Evolutionary conservation across 805 yeast genomes (phyloP).

Genomic region (Hanseniaspora lindneri): DNA sequence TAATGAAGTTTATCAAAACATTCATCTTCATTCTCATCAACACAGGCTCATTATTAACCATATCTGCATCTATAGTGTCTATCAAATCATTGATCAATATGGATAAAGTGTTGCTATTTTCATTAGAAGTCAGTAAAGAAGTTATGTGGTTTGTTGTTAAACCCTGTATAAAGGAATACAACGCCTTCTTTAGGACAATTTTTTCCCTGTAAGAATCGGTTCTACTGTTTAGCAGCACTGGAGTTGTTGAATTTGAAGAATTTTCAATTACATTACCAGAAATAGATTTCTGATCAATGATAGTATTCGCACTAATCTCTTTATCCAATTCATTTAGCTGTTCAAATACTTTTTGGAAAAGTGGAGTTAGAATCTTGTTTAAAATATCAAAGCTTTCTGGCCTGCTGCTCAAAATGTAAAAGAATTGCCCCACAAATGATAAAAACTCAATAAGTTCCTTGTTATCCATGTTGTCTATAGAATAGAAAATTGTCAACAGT

Average conservation of each 20-base stretch:
- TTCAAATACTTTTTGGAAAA: slow-evolving; percentile 50
- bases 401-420: slow-evolving; percentile 61
- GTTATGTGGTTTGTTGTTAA: slow-evolving; percentile 67
- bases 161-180: slow-evolving; percentile 55
- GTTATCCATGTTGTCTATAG: slow-evolving; percentile 39
- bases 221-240: slow-evolving; percentile 14
- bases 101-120: slow-evolving; percentile 51
- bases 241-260: background rate
- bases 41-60: slow-evolving; percentile 41
- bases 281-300: background rate
- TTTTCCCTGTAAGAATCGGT: slow-evolving; percentile 60
- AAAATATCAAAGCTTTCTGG: slow-evolving; percentile 60
- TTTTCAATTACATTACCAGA: too few relatives aligned
- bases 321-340: slow-evolving; percentile 36
- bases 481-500: slow-evolving; percentile 54
- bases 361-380: slow-evolving; percentile 62
- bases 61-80: slow-evolving; percentile 46
- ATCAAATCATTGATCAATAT: slow-evolving; percentile 51
- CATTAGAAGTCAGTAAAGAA: slow-evolving; percentile 59
- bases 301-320: slow-evolving; percentile 24
- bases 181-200: slow-evolving; percentile 53
- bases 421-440: slow-evolving; percentile 76
- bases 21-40: slow-evolving; percentile 59
- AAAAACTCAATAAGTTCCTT: slow-evolving; percentile 69
- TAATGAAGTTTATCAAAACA: slow-evolving; percentile 52